A percentile compares a stretch with the other conserved stretches of the same genome.
Conservation (phyloP, 2,329 filamentous ascomycete species). For the Chaetomium globosum region DNA sequence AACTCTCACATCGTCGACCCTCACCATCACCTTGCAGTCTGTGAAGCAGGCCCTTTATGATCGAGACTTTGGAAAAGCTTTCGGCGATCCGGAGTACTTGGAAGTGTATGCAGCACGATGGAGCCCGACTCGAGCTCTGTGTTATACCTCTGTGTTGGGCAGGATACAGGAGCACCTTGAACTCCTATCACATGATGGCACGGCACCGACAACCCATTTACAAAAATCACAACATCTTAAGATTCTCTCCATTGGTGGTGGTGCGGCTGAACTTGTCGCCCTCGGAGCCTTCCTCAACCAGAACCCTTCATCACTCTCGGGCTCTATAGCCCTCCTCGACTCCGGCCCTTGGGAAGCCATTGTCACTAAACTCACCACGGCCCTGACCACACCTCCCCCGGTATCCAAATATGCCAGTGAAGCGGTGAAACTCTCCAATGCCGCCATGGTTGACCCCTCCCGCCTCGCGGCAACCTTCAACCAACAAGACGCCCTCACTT, state of each 20-base stretch:
- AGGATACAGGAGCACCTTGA: constrained; percentile 44
- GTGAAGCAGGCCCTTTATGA: constrained; percentile 85
- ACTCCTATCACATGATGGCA: constrained; percentile 13
- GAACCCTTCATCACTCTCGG: constrained; percentile 29
- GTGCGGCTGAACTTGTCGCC: constrained; percentile 63
- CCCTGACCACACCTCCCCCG: constrained; percentile 56
- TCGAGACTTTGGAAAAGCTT: constrained; percentile 80
- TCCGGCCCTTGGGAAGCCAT: constrained; percentile 75
- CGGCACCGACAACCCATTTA: neutral
- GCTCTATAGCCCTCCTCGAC: constrained; percentile 70
- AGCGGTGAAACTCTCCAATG: constrained; percentile 49
- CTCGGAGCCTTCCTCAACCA: constrained; percentile 51
- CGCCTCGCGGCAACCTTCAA: constrained; percentile 49
- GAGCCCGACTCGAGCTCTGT: constrained; percentile 84
- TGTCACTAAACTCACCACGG: constrained; percentile 58
- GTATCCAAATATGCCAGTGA: constrained; percentile 58
- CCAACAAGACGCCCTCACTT: constrained; percentile 53
- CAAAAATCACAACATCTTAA: constrained; percentile 37
- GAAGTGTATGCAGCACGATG: constrained; percentile 86
- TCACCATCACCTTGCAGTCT: constrained; percentile 67
- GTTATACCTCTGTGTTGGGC: constrained; percentile 67
- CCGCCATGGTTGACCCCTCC: constrained; percentile 46
- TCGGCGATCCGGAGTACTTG: constrained; percentile 70
- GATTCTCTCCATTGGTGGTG: constrained; percentile 58
- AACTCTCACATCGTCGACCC: constrained; percentile 51